A percentile compares a stretch with the other conserved stretches of the same genome.
These are phyloP conservation scores for Trichoderma virens DNA, from an alignment of 495 filamentous ascomycete genomes.

Conservation along the genomic window DNA sequence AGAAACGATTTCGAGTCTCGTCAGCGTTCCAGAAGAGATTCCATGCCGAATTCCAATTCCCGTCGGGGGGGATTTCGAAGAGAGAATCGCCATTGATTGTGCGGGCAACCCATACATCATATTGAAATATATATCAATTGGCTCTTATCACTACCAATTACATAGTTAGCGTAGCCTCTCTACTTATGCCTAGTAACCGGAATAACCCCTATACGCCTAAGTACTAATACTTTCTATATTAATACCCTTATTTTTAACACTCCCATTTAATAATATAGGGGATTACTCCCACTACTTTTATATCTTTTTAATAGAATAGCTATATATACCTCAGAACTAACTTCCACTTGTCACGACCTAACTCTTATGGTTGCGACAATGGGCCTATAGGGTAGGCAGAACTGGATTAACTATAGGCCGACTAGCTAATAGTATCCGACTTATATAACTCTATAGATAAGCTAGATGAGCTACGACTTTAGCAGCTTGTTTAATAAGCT, in stretches of 20 bases:
- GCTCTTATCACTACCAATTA: neutral
- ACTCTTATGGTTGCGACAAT: no score
- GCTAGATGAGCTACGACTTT: no score
- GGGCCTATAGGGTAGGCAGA: no score
- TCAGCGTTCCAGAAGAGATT: slow-evolving; percentile 42
- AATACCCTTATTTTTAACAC: slow-evolving; percentile 18
- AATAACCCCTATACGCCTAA: neutral
- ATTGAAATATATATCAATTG: neutral
- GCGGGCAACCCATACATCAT: slow-evolving; percentile 32
- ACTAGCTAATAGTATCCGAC: no score
- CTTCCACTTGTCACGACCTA: no score
- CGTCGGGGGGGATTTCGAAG: slow-evolving; percentile 39
- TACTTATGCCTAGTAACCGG: neutral
- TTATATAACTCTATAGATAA: no score
- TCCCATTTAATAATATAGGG: no score
- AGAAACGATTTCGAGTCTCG: slow-evolving; percentile 19
- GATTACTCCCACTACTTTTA: no score
- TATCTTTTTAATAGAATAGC: no score
- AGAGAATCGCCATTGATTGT: slow-evolving; percentile 42
- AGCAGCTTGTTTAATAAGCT: no score
- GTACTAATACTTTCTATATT: neutral
- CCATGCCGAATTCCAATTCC: slow-evolving; percentile 32
- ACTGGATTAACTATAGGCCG: no score
- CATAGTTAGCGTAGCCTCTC: neutral
- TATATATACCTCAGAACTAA: no score